A percentile compares a stretch with the other conserved stretches of the same genome.
These are phyloP conservation scores for Gaultheria prostrata DNA, from an alignment of 148 eudicot genomes.

Conservation along the genomic window DNA sequence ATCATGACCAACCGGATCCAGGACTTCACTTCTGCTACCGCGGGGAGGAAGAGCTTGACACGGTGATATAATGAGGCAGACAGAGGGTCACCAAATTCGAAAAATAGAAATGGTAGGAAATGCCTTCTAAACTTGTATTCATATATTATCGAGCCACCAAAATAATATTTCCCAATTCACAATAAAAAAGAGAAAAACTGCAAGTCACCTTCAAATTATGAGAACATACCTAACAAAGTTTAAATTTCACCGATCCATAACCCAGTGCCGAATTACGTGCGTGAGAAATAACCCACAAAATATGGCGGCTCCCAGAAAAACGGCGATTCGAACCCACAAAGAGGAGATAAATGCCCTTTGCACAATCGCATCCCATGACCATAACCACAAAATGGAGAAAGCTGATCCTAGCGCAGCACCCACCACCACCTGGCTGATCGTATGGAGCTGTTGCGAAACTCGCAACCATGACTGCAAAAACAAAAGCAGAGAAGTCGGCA, in stretches of 20 bases:
- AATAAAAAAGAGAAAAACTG: not conserved
- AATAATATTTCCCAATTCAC: not conserved
- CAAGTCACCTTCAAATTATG: not conserved
- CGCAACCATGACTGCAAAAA: constrained; percentile 85
- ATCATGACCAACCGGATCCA: not conserved
- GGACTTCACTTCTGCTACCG: not conserved
- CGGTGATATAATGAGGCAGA: not conserved
- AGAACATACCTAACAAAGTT: not conserved
- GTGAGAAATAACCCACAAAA: constrained; percentile 39
- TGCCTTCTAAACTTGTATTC: not conserved
- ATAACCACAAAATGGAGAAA: constrained; percentile 67
- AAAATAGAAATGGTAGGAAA: not conserved
- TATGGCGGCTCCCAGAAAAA: constrained; percentile 41
- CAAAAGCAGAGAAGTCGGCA: constrained; percentile 6
- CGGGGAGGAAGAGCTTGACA: not conserved
- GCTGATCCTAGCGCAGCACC: constrained; percentile 61
- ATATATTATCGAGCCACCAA: not conserved
- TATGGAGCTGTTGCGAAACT: constrained; percentile 62
- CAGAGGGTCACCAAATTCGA: no score
- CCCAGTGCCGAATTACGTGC: constrained; percentile 45
- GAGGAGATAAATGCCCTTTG: constrained; percentile 40
- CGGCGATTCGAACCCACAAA: constrained; percentile 53
- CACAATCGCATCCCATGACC: constrained; percentile 66
- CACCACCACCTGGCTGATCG: constrained; percentile 68
- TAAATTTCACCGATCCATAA: constrained; percentile 24